Percentiles rank a stretch among this genome's conserved stretches.
Conservation (phyloP, 192 early-diverging fungal genomes). For the Diversispora eburnea region DNA sequence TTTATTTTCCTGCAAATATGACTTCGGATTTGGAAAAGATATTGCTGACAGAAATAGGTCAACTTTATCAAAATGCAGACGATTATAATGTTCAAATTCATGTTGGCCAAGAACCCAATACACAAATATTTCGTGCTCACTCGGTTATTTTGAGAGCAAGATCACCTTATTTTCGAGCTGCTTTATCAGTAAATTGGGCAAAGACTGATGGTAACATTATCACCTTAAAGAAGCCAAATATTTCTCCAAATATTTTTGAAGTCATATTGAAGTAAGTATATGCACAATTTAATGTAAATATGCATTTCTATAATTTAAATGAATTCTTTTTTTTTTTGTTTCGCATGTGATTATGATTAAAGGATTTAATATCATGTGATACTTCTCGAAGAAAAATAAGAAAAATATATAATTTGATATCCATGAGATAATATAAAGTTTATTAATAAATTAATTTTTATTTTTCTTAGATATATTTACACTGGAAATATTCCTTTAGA, state of each 20-base stretch:
- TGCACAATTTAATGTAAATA: neutral
- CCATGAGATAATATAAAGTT: too few species aligned
- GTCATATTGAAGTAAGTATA: conserved; percentile 22
- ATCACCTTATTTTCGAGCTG: conserved; percentile 23
- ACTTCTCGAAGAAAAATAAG: too few species aligned
- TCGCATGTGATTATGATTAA: too few species aligned
- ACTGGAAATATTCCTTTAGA: conserved; percentile 19
- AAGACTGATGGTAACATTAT: conserved; percentile 8
- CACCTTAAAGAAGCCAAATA: conserved; percentile 22
- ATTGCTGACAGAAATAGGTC: neutral
- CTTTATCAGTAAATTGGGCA: conserved; percentile 23
- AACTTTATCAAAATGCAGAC: conserved; percentile 13
- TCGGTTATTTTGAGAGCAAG: conserved; percentile 26
- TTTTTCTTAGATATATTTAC: conserved; percentile 24
- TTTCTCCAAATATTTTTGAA: conserved; percentile 15
- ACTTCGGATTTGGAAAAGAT: neutral
- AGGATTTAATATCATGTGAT: too few species aligned
- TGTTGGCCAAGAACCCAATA: conserved; percentile 18
- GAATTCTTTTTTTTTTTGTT: too few species aligned
- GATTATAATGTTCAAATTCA: conserved; percentile 24
- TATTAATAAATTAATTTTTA: neutral
- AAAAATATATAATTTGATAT: too few species aligned
- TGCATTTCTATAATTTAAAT: neutral
- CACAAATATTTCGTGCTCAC: conserved; percentile 21
- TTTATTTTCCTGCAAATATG: neutral